phyloP scores from a whole-genome alignment of 2,329 filamentous ascomycete genomes.

The Claviceps capensis region DNA sequence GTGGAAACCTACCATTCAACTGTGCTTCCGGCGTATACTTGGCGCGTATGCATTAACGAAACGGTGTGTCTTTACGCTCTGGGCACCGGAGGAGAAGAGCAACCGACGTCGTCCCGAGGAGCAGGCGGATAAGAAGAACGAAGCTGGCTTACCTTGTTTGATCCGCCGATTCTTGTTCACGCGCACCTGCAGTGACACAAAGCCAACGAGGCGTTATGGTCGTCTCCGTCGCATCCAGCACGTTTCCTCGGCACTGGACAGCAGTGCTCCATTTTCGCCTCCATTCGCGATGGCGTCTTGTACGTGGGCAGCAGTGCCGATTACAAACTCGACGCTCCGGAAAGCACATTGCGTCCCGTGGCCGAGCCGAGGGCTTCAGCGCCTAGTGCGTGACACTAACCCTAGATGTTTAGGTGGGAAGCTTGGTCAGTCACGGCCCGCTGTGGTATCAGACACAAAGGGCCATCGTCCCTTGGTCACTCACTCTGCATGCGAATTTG shows the following conservation, averaged over 20 bases:
- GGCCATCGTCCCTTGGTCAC: not conserved
- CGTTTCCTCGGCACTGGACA: not conserved
- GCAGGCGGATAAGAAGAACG: not conserved
- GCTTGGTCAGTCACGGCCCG: too few relatives aligned
- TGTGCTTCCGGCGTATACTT: too few relatives aligned
- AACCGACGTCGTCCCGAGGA: not conserved
- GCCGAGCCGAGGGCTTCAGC: not conserved
- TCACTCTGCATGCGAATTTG: not conserved
- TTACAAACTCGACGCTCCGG: not conserved
- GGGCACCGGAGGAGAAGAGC: not conserved
- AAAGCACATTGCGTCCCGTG: not conserved
- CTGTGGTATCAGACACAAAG: too few relatives aligned
- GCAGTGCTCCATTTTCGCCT: not conserved
- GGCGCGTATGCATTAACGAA: too few relatives aligned
- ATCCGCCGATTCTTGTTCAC: not conserved
- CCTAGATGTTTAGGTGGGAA: too few relatives aligned
- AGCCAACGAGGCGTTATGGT: not conserved
- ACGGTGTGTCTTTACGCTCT: not conserved
- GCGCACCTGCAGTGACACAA: not conserved
- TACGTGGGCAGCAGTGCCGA: not conserved
- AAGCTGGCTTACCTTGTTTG: not conserved
- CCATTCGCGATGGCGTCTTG: not conserved
- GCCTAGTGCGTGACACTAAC: too few relatives aligned
- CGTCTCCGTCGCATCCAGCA: conserved; percentile 1
- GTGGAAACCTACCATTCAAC: too few relatives aligned